Conservation (phyloP, 768 basidiomycete genomes). For the Tricholoma hemisulphureum region DNA sequence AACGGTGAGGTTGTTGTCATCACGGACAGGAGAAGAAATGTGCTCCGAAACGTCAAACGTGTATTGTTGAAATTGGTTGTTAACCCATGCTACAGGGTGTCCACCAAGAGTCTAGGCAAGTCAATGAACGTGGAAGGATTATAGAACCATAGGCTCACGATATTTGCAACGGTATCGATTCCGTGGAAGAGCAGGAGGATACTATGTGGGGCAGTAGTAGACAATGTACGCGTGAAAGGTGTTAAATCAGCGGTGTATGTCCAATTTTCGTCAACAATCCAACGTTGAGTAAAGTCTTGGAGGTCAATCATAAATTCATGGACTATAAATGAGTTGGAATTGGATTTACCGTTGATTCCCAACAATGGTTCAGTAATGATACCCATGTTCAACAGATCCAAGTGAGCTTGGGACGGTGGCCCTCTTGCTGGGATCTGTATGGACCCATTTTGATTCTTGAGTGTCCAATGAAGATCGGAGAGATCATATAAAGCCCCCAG, state of each 20-base stretch:
- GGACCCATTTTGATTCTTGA: conserved; percentile 52
- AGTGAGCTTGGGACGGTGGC: conserved; percentile 54
- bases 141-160: conserved; percentile 32
- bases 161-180: conserved; percentile 56
- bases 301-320: background rate
- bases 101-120: conserved; percentile 52
- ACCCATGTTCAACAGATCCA: conserved; percentile 51
- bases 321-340: background rate
- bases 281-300: conserved; percentile 53
- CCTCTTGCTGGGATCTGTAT: conserved; percentile 50
- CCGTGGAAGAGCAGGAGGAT: conserved; percentile 54
- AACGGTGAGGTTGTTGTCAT: conserved; percentile 46
- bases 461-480: conserved; percentile 50
- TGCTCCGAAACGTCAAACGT: conserved; percentile 48
- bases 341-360: conserved; percentile 47
- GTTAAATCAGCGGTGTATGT: conserved; percentile 54
- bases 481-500: too few relatives aligned
- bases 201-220: conserved; percentile 21
- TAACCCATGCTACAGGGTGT: conserved; percentile 55
- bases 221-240: conserved; percentile 35
- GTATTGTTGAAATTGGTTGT: conserved; percentile 57
- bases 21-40: conserved; percentile 29
- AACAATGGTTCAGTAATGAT: conserved; percentile 54
- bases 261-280: conserved; percentile 58
- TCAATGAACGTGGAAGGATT: background rate